Conservation (phyloP, 495 filamentous ascomycete genomes). For the Neohortaea acidophila region DNA sequence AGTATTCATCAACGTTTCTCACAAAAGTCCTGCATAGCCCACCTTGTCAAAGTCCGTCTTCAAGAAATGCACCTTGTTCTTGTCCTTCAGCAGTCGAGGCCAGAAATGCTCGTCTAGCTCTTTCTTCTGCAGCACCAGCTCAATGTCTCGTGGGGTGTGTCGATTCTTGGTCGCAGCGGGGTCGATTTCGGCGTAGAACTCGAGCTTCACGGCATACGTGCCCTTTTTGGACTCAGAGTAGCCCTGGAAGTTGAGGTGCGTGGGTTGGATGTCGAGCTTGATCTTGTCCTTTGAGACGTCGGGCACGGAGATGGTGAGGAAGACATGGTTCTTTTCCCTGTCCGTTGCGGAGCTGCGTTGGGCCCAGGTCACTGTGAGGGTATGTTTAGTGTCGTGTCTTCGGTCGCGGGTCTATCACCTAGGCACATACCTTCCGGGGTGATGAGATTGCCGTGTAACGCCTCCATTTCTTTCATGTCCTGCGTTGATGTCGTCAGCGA, state of each 20-base stretch:
- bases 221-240: constrained; percentile 64
- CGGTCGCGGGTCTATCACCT: neutral
- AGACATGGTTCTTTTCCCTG: constrained; percentile 75
- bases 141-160: constrained; percentile 70
- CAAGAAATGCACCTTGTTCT: constrained; percentile 81
- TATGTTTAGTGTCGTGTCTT: constrained; percentile 4
- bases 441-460: constrained; percentile 12
- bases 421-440: constrained; percentile 27
- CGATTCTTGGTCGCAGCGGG: constrained; percentile 59
- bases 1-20: constrained; percentile 1
- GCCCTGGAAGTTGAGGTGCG: constrained; percentile 65
- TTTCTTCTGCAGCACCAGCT: constrained; percentile 92
- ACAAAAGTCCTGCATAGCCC: constrained; percentile 15
- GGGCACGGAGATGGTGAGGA: constrained; percentile 72
- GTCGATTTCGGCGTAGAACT: constrained; percentile 88
- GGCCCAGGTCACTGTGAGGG: constrained; percentile 71
- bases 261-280: constrained; percentile 66
- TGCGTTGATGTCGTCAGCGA: neutral
- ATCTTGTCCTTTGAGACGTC: constrained; percentile 57
- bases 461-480: constrained; percentile 6
- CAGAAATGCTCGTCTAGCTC: constrained; percentile 80
- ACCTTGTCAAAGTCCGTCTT: constrained; percentile 99
- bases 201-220: constrained; percentile 71
- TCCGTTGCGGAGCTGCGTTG: constrained; percentile 80
- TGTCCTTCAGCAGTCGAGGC: constrained; percentile 82